Conservation (phyloP, 345 rosid genomes). For the Dimocarpus longan region DNA sequence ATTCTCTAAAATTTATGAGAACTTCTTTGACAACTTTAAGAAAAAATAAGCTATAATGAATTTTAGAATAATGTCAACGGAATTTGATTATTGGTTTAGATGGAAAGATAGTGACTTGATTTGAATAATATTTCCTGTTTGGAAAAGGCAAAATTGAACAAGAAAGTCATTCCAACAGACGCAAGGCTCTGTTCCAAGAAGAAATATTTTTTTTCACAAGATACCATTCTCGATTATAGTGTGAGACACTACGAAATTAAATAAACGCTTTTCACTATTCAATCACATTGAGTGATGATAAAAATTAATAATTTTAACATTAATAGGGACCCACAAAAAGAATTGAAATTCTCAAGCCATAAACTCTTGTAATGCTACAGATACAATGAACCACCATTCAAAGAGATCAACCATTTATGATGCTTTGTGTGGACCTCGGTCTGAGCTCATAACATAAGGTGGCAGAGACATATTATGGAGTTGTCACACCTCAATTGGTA, state of each 20-base stretch:
- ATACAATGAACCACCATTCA: not conserved
- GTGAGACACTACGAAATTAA: too few species aligned
- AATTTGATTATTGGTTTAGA: not conserved
- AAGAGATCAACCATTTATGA: not conserved
- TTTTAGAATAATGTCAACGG: not conserved
- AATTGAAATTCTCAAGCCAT: too few species aligned
- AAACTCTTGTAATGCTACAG: too few species aligned
- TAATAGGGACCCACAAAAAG: too few species aligned
- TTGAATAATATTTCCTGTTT: not conserved
- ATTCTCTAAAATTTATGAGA: not conserved
- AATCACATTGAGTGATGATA: too few species aligned
- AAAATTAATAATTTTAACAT: too few species aligned
- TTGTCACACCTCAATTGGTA: constrained; percentile 2
- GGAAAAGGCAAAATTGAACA: not conserved
- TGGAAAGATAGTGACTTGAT: not conserved
- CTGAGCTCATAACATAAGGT: not conserved
- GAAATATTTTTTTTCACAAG: not conserved
- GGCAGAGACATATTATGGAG: not conserved
- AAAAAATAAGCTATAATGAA: not conserved
- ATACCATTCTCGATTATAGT: too few species aligned
- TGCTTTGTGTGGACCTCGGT: not conserved
- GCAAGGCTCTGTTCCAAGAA: not conserved
- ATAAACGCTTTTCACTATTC: too few species aligned
- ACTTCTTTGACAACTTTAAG: not conserved
- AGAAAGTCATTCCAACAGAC: not conserved